These are phyloP conservation scores for Balansia obtecta DNA, from an alignment of 2,329 filamentous ascomycete genomes.

Conservation along the genomic window DNA sequence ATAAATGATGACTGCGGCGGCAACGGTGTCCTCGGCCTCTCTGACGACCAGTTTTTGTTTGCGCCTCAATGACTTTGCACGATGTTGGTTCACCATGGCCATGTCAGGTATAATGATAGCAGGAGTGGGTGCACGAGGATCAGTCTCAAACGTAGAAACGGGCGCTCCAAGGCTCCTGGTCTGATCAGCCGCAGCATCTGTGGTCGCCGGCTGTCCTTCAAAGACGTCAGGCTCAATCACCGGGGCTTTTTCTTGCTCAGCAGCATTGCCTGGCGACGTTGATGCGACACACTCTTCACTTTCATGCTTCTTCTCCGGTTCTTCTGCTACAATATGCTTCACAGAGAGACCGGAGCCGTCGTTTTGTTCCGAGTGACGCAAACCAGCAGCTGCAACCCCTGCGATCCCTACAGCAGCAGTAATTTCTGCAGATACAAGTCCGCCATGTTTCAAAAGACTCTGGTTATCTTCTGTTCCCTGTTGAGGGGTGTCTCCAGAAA, in stretches of 20 bases:
- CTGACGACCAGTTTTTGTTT: conserved; percentile 32
- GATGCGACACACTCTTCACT: background rate
- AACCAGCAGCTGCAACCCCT: background rate
- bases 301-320: background rate
- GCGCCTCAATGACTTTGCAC: conserved; percentile 30
- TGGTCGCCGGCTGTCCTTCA: background rate
- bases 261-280: background rate
- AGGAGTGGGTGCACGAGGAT: conserved; percentile 28
- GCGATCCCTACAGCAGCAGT: background rate
- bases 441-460: background rate
- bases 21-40: conserved; percentile 38
- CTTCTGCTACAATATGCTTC: background rate
- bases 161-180: background rate
- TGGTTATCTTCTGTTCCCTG: no score
- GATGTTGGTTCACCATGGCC: conserved; percentile 25
- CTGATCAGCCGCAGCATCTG: background rate
- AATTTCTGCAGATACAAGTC: background rate
- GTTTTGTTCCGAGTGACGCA: background rate
- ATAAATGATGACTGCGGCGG: conserved; percentile 41
- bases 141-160: conserved; percentile 6
- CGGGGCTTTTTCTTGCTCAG: background rate
- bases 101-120: conserved; percentile 32
- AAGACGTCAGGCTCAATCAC: background rate
- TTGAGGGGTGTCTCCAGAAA: no score
- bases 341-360: background rate